Base-by-base conservation (phyloP, 208 protist species). In the Naegleria fowleri region DNA sequence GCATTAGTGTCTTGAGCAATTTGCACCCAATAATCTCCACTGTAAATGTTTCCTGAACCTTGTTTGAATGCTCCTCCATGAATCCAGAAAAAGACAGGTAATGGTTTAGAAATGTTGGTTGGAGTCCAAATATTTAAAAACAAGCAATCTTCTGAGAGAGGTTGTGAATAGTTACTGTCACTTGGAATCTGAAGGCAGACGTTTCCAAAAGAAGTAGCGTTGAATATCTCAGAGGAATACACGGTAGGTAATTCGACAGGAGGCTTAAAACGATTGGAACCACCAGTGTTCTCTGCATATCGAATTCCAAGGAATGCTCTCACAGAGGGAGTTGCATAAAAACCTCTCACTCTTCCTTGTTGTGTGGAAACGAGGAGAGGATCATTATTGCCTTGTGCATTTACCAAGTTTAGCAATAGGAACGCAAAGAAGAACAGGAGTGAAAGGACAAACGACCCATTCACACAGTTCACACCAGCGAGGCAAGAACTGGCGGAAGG, bases 261-360 rank as follows among this genome's bases (percentile, higher is more conserved):
- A 67, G 55, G 55, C 22, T 29, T 67, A 19, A 67, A 58, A 38
- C 55, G 25, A 59, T 83, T 58, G 39, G 52, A 29, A 7, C 33
- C 15, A 92, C 2, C 19, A 91, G 92, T 92, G 25, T 91, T 91
- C 55, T 90, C n/a, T 11, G 92, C 92, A 84, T 86, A 93, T 36
- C 92, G 92, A 90, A 93, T 43, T n/a, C 92, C 92, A 5, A 67
- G 22, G 91, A 92, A 92, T 13, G 79, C 67, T 79, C 25, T 25
- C 6, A n/a, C 19, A 13, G 11, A 29, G 2, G 55, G 22, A 67
- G 1, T 67, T 22, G 55, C 55, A 2, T 22, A 29, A 29, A 29
- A 67, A 67, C 55, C 55, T 67, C 22, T 67, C 11, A 67, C 55
- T 67, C 19, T 67, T 67, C 55, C 55, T 67, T 67, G 55, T 67